These are phyloP conservation scores for Paramecium sonneborni DNA, from an alignment of 73 alveolate species.

Conservation along the genomic window DNA sequence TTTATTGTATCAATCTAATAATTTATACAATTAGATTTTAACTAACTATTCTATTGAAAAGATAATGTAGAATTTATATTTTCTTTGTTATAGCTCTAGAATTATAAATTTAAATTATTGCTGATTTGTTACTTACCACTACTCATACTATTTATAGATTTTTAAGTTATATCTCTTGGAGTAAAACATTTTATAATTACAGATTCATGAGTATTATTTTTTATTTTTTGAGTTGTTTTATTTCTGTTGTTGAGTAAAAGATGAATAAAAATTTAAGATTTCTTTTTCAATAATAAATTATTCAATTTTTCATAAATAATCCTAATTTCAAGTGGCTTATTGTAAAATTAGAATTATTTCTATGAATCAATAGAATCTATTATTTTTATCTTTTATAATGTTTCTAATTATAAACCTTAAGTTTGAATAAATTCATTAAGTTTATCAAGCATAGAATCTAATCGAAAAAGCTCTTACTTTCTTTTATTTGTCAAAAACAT, in stretches of 20 bases:
- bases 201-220: not conserved
- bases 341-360: not conserved
- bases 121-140: not conserved
- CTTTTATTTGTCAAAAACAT: not conserved
- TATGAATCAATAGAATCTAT: not conserved
- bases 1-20: not conserved
- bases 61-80: not conserved
- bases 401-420: not conserved
- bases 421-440: not conserved
- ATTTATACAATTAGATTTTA: not conserved
- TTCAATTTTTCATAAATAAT: not conserved
- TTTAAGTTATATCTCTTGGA: not conserved
- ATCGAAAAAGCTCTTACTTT: not conserved
- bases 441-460: not conserved
- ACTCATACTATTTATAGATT: not conserved
- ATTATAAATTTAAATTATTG: not conserved
- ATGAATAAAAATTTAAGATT: not conserved
- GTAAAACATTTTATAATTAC: not conserved
- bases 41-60: not conserved
- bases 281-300: not conserved
- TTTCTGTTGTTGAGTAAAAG: not conserved
- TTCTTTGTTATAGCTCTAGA: not conserved
- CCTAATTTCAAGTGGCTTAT: not conserved
- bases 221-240: not conserved
- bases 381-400: not conserved